Evolutionary conservation across 495 filamentous ascomycete genomes (phyloP).

Genomic region (Xylaria acuta): DNA sequence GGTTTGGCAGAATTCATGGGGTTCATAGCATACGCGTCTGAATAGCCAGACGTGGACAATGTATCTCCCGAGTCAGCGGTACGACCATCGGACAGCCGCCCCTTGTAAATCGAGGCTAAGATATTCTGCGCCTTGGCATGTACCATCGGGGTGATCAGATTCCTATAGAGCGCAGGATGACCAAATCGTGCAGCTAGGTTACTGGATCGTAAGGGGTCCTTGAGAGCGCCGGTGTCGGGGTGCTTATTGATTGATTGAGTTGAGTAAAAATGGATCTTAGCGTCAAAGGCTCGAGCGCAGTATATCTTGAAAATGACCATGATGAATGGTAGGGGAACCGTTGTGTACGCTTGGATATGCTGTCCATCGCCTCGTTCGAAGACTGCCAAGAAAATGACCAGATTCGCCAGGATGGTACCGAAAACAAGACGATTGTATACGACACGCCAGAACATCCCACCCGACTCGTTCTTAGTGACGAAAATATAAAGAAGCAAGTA

Average conservation of each 20-base stretch:
- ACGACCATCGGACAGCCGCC: conserved; percentile 68
- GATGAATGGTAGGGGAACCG: conserved; percentile 80
- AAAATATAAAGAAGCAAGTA: conserved; percentile 95
- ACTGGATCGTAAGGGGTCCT: conserved; percentile 62
- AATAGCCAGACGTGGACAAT: conserved; percentile 68
- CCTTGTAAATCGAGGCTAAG: conserved; percentile 79
- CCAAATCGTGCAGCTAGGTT: conserved; percentile 83
- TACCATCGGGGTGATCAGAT: conserved; percentile 94
- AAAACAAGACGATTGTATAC: conserved; percentile 92
- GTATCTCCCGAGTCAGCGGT: conserved; percentile 61
- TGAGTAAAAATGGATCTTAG: conserved; percentile 77
- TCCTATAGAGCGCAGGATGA: conserved; percentile 87
- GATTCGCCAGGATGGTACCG: conserved; percentile 77
- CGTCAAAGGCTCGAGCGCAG: conserved; percentile 78
- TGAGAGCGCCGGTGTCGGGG: conserved; percentile 47
- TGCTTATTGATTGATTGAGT: conserved; percentile 64
- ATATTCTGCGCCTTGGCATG: conserved; percentile 85
- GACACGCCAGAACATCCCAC: conserved; percentile 90
- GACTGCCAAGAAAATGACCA: conserved; percentile 76
- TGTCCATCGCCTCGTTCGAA: conserved; percentile 61
- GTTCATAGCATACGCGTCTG: conserved; percentile 74
- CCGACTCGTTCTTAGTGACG: conserved; percentile 93
- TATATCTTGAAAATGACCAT: conserved; percentile 87
- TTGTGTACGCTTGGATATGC: conserved; percentile 65
- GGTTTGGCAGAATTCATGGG: conserved; percentile 77